Percentiles rank a stretch among this genome's conserved stretches.
Evolutionary conservation across 176 grass and related monocot species (phyloP).

Genomic region (Panicum miliaceum): DNA sequence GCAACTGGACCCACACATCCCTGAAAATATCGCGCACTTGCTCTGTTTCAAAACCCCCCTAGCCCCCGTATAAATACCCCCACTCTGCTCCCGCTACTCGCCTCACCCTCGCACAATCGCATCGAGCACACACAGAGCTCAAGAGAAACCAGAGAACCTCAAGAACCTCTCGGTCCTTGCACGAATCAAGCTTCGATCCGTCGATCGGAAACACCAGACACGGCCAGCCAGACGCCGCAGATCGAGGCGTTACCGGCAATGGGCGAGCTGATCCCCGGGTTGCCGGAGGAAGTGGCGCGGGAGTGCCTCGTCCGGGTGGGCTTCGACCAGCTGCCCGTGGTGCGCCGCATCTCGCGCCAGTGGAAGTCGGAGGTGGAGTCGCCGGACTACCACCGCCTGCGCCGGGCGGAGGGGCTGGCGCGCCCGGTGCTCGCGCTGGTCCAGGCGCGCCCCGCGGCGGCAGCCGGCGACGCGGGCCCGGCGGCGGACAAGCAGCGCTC

Average conservation of each 20-base stretch:
- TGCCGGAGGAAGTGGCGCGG: conserved; percentile 84
- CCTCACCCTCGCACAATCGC: conserved; percentile 30
- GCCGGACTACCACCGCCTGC: conserved; percentile 46
- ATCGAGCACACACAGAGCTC: conserved; percentile 8
- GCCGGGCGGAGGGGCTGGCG: conserved; percentile 47
- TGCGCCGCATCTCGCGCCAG: conserved; percentile 67
- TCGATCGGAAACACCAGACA: neutral
- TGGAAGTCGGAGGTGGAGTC: conserved; percentile 87
- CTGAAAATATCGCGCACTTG: conserved; percentile 9
- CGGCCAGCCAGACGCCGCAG: neutral
- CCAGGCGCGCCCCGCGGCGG: conserved; percentile 36
- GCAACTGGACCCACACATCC: neutral
- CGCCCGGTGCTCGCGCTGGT: conserved; percentile 43
- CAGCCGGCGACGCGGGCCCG: neutral
- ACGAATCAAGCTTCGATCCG: neutral
- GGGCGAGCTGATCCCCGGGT: conserved; percentile 73
- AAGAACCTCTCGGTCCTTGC: neutral
- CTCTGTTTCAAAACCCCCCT: conserved; percentile 14
- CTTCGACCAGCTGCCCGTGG: conserved; percentile 63
- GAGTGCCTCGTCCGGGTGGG: conserved; percentile 89
- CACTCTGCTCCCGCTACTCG: conserved; percentile 23
- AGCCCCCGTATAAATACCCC: conserved; percentile 41
- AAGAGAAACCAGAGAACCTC: neutral
- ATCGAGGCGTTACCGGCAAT: conserved; percentile 16
- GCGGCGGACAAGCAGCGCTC: conserved; percentile 26